A percentile compares a stretch with the other conserved stretches of the same genome.
Conservation (phyloP, 2,329 filamentous ascomycete genomes). For the Tolypocladium ophioglossoides region DNA sequence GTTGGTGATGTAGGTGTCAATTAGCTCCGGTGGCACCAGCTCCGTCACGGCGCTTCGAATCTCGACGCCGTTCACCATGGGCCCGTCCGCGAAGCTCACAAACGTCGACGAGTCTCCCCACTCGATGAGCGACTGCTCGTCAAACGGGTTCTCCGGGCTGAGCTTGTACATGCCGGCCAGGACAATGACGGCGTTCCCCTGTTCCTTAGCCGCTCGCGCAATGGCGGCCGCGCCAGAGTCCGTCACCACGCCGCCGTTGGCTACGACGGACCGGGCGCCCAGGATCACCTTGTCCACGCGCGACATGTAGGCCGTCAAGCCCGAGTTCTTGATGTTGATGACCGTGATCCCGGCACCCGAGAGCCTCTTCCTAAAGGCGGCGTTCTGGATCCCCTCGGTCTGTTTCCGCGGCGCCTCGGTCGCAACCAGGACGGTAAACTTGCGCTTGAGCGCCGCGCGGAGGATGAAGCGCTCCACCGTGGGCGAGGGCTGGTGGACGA, state of each 20-base stretch:
- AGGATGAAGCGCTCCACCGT: constrained; percentile 86
- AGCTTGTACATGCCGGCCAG: constrained; percentile 90
- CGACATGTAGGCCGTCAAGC: constrained; percentile 88
- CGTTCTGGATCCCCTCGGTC: constrained; percentile 29
- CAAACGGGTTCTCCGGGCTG: constrained; percentile 78
- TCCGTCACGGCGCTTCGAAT: constrained; percentile 74
- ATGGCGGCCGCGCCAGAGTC: constrained; percentile 77
- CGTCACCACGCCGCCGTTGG: constrained; percentile 77
- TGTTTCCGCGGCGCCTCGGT: constrained; percentile 43
- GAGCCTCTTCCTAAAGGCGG: constrained; percentile 65
- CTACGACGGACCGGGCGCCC: constrained; percentile 75
- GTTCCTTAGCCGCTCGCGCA: constrained; percentile 72
- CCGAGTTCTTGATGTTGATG: constrained; percentile 73
- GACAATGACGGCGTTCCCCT: constrained; percentile 76
- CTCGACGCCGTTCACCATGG: constrained; percentile 66
- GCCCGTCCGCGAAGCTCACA: constrained; percentile 67
- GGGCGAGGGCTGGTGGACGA: constrained; percentile 76
- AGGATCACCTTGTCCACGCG: constrained; percentile 92
- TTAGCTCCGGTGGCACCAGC: constrained; percentile 64
- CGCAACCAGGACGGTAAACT: constrained; percentile 82
- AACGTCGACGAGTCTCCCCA: constrained; percentile 73
- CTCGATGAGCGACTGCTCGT: constrained; percentile 73
- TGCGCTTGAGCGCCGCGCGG: constrained; percentile 77
- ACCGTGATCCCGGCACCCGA: constrained; percentile 69
- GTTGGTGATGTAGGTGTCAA: constrained; percentile 81